A percentile compares a stretch with the other conserved stretches of the same genome.
phyloP scores from a whole-genome alignment of 495 filamentous ascomycete genomes.

The Daldinia loculata region DNA sequence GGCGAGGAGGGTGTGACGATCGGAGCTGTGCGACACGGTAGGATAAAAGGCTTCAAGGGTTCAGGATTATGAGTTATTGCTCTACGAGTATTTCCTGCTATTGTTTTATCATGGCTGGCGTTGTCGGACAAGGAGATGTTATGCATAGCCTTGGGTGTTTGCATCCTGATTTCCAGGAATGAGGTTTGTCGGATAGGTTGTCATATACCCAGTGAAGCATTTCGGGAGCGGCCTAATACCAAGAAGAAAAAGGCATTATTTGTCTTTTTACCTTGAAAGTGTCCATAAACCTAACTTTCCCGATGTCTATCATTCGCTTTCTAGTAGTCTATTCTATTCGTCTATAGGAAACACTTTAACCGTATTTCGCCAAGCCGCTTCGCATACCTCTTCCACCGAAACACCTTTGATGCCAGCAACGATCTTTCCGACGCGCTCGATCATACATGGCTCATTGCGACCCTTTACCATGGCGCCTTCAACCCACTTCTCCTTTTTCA shows the following conservation, averaged over 20 bases:
- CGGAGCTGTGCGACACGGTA: slow-evolving; percentile 70
- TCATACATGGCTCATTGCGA: slow-evolving; percentile 87
- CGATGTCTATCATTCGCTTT: background rate
- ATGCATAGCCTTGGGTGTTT: slow-evolving; percentile 18
- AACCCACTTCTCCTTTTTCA: slow-evolving; percentile 94
- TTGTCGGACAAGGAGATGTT: slow-evolving; percentile 4
- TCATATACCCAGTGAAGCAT: slow-evolving; percentile 21
- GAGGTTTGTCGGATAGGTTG: slow-evolving; percentile 18
- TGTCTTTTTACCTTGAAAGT: background rate
- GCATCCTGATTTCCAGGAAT: slow-evolving; percentile 2
- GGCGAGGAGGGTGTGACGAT: slow-evolving; percentile 83
- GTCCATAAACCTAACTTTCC: background rate
- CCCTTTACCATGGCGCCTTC: slow-evolving; percentile 87
- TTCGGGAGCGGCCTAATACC: background rate
- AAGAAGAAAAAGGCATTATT: background rate
- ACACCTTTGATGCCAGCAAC: slow-evolving; percentile 87
- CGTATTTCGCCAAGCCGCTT: slow-evolving; percentile 88
- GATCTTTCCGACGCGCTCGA: slow-evolving; percentile 83
- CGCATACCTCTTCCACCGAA: slow-evolving; percentile 78
- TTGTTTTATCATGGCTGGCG: background rate
- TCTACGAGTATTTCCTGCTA: background rate
- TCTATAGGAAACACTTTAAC: slow-evolving; percentile 80
- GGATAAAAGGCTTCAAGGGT: slow-evolving; percentile 61
- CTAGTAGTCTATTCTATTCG: slow-evolving; percentile 40
- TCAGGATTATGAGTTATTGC: slow-evolving; percentile 41